A percentile compares a stretch with the other conserved stretches of the same genome.
These are phyloP conservation scores for Cyclostephanos invisitatus DNA, from an alignment of 108 stramenopile genomes.

Conservation along the genomic window DNA sequence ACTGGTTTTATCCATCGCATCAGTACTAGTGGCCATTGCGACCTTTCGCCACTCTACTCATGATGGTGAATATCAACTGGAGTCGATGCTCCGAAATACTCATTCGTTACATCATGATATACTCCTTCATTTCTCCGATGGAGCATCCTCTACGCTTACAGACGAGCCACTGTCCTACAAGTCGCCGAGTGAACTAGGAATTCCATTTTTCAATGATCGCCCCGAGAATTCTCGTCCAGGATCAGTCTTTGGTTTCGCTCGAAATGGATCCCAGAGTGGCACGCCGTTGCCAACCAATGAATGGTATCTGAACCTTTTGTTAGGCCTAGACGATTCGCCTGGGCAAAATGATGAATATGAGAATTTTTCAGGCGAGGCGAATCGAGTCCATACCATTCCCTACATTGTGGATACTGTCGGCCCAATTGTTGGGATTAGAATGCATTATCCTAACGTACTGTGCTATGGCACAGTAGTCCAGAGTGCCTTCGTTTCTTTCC, in stretches of 20 bases:
- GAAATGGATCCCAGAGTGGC: constrained; percentile 21
- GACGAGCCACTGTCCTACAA: constrained; percentile 30
- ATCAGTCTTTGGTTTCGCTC: constrained; percentile 27
- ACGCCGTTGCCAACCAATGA: constrained; percentile 72
- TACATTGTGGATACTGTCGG: constrained; percentile 76
- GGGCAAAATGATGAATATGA: constrained; percentile 28
- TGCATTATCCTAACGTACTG: constrained; percentile 57
- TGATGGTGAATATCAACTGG: not conserved
- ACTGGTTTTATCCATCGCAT: not conserved
- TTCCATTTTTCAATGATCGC: constrained; percentile 35
- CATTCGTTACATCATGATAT: constrained; percentile 6
- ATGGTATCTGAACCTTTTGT: constrained; percentile 81
- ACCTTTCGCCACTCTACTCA: not conserved
- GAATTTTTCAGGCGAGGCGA: constrained; percentile 53
- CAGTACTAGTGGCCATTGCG: not conserved
- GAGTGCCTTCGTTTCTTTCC: constrained; percentile 54
- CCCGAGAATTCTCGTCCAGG: constrained; percentile 29
- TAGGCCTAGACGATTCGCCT: constrained; percentile 36
- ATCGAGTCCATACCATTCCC: constrained; percentile 72
- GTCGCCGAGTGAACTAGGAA: constrained; percentile 31
- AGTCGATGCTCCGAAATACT: not conserved
- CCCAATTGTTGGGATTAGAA: constrained; percentile 70
- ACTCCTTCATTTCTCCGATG: constrained; percentile 13
- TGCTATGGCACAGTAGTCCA: constrained; percentile 60
- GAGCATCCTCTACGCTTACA: constrained; percentile 22